Evolutionary conservation across 495 filamentous ascomycete genomes (phyloP), one percentile per base, ranked within the genome.

Genomic region (Penicillium cosmopolitanum): DNA sequence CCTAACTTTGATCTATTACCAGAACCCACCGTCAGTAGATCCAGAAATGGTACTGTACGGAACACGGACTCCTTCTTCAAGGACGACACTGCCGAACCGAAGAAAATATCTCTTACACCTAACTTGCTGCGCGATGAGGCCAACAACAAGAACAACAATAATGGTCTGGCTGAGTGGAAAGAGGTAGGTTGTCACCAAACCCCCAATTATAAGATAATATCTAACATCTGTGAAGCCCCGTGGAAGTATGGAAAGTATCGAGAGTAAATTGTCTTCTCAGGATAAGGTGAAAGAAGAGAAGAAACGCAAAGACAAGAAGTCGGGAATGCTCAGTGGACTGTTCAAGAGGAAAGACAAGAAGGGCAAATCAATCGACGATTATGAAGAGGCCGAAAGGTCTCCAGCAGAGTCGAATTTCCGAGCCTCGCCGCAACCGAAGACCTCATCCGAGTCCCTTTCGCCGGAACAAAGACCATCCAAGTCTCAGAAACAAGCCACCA

Each of bases 291-390:
- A 87, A 69, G 90, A 96, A 56, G 89, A 92, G 51, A 92, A 90
- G 73, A 96, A 92, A 69, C 89, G 89, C 47, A 94, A 94, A 66
- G 90, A 97, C 57, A 96, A 96, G 79, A 96, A 95, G 69, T 81
- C 87, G 13, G 90, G 93, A 50, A 96, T 94, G 75, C 86, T 99
- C 50, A 92, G 92, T 65, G 93, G 92, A 42, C 82, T 98, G 65
- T 99, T 99, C 82, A 97, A 96, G 66, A 82, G 92, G 55, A 97
- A 96, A 66, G 91, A 96, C 62, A 96, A 93, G 80, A 97, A 91
- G 70, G 77, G 77, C 54, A 89, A 87, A 63, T 73, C 80, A 44
- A 78, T 81, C 9, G 89, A 91, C 51, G 87, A 90, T 46, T 89
- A 89, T 10, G 89, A 91, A 25, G 76, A 80, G 2, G 58, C 62